Percentiles rank a stretch among this genome's conserved stretches.
These are phyloP conservation scores for Pezicula neosporulosa DNA, from an alignment of 2,329 filamentous ascomycete species.

Conservation along the genomic window DNA sequence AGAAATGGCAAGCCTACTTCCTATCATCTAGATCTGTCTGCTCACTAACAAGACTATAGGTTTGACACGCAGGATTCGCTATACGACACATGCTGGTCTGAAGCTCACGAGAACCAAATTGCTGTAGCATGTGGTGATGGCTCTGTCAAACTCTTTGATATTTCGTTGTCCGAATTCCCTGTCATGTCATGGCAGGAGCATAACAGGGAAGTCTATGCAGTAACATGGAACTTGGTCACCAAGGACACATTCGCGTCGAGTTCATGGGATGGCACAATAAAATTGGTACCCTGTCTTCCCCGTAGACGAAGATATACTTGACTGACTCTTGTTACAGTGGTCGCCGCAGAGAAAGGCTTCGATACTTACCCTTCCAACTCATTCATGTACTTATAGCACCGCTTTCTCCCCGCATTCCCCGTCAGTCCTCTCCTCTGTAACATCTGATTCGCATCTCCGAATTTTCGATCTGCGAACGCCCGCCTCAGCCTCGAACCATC, in stretches of 20 bases:
- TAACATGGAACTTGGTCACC: conserved; percentile 85
- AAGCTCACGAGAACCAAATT: conserved; percentile 93
- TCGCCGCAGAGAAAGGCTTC: conserved; percentile 73
- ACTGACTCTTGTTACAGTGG: conserved; percentile 54
- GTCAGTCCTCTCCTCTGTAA: conserved; percentile 80
- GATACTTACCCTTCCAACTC: conserved; percentile 82
- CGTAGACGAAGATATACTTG: conserved; percentile 3
- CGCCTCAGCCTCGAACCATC: conserved; percentile 80
- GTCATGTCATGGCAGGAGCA: conserved; percentile 93
- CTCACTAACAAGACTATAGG: conserved; percentile 37
- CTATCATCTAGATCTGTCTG: neutral
- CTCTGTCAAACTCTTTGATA: conserved; percentile 90
- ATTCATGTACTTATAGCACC: conserved; percentile 92
- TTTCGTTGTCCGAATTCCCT: conserved; percentile 75
- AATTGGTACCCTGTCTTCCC: conserved; percentile 54
- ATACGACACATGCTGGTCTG: conserved; percentile 93
- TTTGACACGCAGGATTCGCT: conserved; percentile 97
- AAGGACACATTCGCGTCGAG: conserved; percentile 90
- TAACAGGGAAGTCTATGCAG: conserved; percentile 86
- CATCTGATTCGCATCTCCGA: conserved; percentile 83
- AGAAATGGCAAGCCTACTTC: conserved; percentile 63
- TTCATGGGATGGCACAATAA: conserved; percentile 95
- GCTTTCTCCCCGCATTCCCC: conserved; percentile 87
- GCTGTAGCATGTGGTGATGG: conserved; percentile 89
- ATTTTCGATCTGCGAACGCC: conserved; percentile 91